Base-by-base conservation (phyloP, 257 asterid species). In the Solanum neorickii region DNA sequence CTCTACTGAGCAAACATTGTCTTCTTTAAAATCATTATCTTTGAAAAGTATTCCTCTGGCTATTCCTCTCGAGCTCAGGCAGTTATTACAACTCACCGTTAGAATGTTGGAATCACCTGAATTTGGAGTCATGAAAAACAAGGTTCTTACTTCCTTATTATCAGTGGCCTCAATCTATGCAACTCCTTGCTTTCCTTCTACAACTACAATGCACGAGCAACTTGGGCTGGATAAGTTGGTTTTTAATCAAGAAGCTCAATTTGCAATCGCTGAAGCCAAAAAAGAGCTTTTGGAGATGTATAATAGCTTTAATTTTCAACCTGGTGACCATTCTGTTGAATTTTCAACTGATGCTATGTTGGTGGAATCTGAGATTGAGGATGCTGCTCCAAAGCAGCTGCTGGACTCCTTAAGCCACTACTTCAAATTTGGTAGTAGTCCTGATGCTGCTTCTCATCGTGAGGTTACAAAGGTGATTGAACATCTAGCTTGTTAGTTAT, bases 371-470 rank as follows among this genome's bases (percentile, higher is more conserved):
- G 96, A 91, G 90, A 89, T 87, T 56, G 94, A 88, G 25, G 75
- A 70, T 87, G 93, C 93, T 87, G 87, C 95, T 89, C 92, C 99
- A 80, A 93, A 92, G 91, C 94, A 93, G 87, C 89, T 97, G 93
- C 91, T 91, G 91, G 94, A 94, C 87, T 82, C 90, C 86, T 87
- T 97, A 87, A 88, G 84, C 82, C 89, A 86, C 27, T 91, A 82
- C 87, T 91, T 91, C 42, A 90, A 92, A 80, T 93, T 91, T 84
- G 87, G 86, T 88, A 86, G 91, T 89, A 78, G 86, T 75, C 49
- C 82, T 85, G 92, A 87, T 86, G 91, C 90, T 76, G 92, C 86
- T 84, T 95, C 95, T 62, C 91, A 90, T 89, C 77, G 82, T 27
- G 90, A 91, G 88, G 93, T 92, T 89, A 91, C 99, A 62, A 94